Percentiles rank a stretch among this genome's conserved stretches.
Evolutionary conservation across 768 basidiomycete species (phyloP).

Genomic region (Chlorophyllum brunneum): DNA sequence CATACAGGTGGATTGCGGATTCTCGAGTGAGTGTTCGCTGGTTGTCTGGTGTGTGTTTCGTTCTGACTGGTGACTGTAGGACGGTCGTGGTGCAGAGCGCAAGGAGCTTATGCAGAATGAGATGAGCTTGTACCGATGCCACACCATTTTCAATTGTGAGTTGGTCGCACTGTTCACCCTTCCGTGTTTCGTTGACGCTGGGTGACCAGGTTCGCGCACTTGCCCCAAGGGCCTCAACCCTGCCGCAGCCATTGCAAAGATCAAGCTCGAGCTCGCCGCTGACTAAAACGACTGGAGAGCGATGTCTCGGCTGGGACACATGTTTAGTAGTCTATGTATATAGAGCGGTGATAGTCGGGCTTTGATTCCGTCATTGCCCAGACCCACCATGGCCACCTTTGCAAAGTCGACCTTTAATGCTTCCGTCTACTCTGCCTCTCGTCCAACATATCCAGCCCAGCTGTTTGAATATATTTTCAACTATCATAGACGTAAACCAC

Average conservation of each 20-base stretch:
- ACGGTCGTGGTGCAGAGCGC: conserved; percentile 71
- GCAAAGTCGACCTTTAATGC: conserved; percentile 69
- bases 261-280: conserved; percentile 85
- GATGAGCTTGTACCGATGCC: conserved; percentile 95
- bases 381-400: conserved; percentile 64
- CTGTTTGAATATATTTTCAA: conserved; percentile 61
- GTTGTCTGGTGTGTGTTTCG: background rate
- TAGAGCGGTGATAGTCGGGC: background rate
- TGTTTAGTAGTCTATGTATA: background rate
- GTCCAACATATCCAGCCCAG: conserved; percentile 69
- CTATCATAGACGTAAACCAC: conserved; percentile 41
- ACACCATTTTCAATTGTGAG: conserved; percentile 96
- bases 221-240: conserved; percentile 97
- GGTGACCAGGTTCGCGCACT: conserved; percentile 71
- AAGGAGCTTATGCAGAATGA: conserved; percentile 95
- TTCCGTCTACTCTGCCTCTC: conserved; percentile 56
- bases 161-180: conserved; percentile 11
- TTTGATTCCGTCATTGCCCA: conserved; percentile 2
- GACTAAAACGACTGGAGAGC: conserved; percentile 44
- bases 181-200: conserved; percentile 5
- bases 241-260: conserved; percentile 86
- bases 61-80: conserved; percentile 39
- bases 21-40: conserved; percentile 60
- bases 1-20: conserved; percentile 98
- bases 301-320: background rate